Base-by-base conservation (phyloP, 2,329 filamentous ascomycete species). In the Bretziella fagacearum region DNA sequence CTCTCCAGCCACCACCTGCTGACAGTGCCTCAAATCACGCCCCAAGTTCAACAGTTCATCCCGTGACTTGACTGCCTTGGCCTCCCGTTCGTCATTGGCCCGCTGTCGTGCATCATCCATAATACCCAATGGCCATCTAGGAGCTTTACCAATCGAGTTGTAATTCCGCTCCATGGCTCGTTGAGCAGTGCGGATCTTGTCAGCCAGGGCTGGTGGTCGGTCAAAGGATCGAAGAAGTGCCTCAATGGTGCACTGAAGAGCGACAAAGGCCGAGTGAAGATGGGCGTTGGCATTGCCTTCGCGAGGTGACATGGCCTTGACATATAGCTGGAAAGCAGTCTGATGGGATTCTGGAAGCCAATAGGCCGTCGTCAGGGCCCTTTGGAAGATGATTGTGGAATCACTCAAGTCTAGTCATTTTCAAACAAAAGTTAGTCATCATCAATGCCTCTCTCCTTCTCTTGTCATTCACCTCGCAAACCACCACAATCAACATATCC, bases 1-100 rank as follows among this genome's bases (percentile, higher is more conserved):
- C 64, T 98, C 91, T 1, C 77, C 73, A 5, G 93, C 89, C 20
- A 96, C 89, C 11, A 89, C 85, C 61, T 93, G 84, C 63, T 95
- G 89, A 41, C 87, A 94, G 61, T 91, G 94, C 43, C 85, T 69
- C 47, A 98, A 66, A 62, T 98, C 91, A 44, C 76, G 76, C 0
- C 81, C 79, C n/a, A 94, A 63, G 36, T 77, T 73, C 17, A 79
- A 74, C 8, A 84, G 73, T 58, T 95, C 84, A 15, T 69, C 63
- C 53, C 79, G 74, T 18, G 74, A 76, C 53, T 79, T 77, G 11
- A 74, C 71, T 30, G 84, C 83, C 55, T 82, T 84, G 53, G 83
- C 80, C 63, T 86, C 83, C 36, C 84, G 82, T 49, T 96, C 91
- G 53, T 85, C 80, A 55, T 86, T 81, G 7, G 86, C 70, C 25